phyloP scores from a whole-genome alignment of 179 eudicot genomes.

The Corrigiola litoralis region DNA sequence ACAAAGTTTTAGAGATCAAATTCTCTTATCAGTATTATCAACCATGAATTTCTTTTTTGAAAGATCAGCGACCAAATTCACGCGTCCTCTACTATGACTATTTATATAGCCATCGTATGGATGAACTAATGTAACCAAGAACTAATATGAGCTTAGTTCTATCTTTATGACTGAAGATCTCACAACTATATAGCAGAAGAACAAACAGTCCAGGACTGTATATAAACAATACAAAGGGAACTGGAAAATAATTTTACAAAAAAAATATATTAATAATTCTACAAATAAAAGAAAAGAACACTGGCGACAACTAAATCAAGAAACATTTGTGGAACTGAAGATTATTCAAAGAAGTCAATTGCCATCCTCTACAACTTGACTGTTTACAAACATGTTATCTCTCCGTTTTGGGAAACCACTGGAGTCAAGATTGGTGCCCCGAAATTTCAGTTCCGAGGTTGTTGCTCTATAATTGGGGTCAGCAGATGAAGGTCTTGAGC shows the following conservation, averaged over 20 bases:
- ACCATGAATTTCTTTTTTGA: too few species aligned
- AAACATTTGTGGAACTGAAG: background rate
- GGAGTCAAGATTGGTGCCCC: slow-evolving; percentile 68
- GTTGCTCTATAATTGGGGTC: slow-evolving; percentile 61
- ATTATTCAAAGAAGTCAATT: slow-evolving; percentile 18
- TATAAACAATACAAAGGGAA: slow-evolving; percentile 8
- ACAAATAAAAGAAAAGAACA: slow-evolving; percentile 8
- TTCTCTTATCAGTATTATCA: too few species aligned
- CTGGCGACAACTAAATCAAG: slow-evolving; percentile 1
- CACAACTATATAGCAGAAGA: background rate
- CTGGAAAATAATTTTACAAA: too few species aligned
- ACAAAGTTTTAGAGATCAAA: too few species aligned
- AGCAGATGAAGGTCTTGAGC: slow-evolving; percentile 48
- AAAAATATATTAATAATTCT: too few species aligned
- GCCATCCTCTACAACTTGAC: slow-evolving; percentile 59
- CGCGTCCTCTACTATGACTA: too few species aligned
- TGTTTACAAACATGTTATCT: slow-evolving; percentile 55
- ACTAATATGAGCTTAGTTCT: background rate
- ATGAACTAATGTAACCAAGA: too few species aligned
- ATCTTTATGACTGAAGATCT: slow-evolving; percentile 3
- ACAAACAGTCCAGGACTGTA: slow-evolving; percentile 7
- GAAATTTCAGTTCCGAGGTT: slow-evolving; percentile 67
- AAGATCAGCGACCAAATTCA: too few species aligned
- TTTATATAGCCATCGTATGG: too few species aligned
- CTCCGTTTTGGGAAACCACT: slow-evolving; percentile 63